phyloP scores from a whole-genome alignment of 2,329 filamentous ascomycete species.

The Ilyonectria robusta region DNA sequence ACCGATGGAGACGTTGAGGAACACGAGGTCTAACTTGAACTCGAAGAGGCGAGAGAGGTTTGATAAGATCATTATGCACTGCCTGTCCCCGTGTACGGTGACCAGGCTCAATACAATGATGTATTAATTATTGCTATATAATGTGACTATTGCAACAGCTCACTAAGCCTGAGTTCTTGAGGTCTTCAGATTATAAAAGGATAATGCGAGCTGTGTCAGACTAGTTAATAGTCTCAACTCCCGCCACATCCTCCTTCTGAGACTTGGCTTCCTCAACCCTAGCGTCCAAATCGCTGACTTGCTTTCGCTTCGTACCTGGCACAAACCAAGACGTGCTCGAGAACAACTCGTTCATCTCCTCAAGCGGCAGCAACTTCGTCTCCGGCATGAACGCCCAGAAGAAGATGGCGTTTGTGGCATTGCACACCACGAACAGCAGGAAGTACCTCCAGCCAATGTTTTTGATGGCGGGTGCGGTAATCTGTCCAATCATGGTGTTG shows the following conservation, averaged over 20 bases:
- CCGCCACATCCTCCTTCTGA: constrained; percentile 10
- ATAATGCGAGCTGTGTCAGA: no score
- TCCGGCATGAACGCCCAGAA: constrained; percentile 79
- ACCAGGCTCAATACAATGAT: no score
- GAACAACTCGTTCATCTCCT: constrained; percentile 78
- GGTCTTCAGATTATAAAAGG: no score
- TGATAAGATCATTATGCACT: no score
- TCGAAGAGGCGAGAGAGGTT: no score
- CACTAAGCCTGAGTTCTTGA: no score
- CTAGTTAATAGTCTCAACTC: neutral
- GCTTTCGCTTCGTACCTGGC: neutral
- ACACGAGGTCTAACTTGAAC: no score
- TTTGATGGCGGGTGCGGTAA: constrained; percentile 64
- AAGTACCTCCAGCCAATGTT: constrained; percentile 61
- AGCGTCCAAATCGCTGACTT: constrained; percentile 10
- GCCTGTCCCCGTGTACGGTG: no score
- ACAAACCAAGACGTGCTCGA: constrained; percentile 23
- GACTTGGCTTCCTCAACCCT: constrained; percentile 15
- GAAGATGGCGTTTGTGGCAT: constrained; percentile 52
- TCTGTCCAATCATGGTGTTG: constrained; percentile 78
- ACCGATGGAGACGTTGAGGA: no score
- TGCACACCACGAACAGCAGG: constrained; percentile 52
- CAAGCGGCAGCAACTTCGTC: constrained; percentile 73
- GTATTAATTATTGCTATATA: no score
- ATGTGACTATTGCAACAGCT: no score